Evolutionary conservation across 768 basidiomycete species (phyloP), one percentile per base, ranked within the genome.

Genomic region (Trametopsis cervina): DNA sequence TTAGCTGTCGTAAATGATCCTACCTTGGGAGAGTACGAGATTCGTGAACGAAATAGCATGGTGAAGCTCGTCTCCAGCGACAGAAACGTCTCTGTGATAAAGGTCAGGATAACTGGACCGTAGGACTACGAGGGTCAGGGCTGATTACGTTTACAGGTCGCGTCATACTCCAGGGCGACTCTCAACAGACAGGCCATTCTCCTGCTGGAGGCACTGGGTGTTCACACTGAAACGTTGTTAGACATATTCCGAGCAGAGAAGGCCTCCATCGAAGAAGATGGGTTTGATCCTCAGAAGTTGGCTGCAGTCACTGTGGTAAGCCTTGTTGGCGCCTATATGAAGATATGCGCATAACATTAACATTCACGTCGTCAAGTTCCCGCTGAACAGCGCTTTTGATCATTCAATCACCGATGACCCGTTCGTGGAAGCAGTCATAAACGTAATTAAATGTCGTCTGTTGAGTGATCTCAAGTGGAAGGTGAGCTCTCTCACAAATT

Each of bases 391-490:
- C 13, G 50, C 44, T 4, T 21, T 41, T 23, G 23, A 20, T 4
- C 9, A 13, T 4, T n/a, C 36, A 2, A 36, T 52, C 18, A 24
- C 9, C 6, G 11, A 43, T 1, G 46, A 52, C 17, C 40, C 51
- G 1, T 24, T 46, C 21, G 46, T 52, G 1, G 23, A 47, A 9
- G 33, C 46, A 23, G 35, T 47, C 6, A 38, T 18, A 2, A n/a
- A 18, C 7, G 22, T 52, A 4, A 12, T 52, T 6, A 47, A 42
- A 24, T 47, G 46, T 21, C 26, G 51, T 5, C 22, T 47, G 3
- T 41, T 52, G 2, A 44, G 51, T 23, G 51, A 52, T 12, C 41
- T 52, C 1, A 52, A 47, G 46, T 47, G 46, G 46, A 52, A 52
- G 41, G 51, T 43, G 4, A 2, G 37, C 41, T 13, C 20, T 18